Evolutionary conservation across 129 eudicot genomes (phyloP), one percentile per base, ranked within the genome.

Genomic region (Tagetes patula): DNA sequence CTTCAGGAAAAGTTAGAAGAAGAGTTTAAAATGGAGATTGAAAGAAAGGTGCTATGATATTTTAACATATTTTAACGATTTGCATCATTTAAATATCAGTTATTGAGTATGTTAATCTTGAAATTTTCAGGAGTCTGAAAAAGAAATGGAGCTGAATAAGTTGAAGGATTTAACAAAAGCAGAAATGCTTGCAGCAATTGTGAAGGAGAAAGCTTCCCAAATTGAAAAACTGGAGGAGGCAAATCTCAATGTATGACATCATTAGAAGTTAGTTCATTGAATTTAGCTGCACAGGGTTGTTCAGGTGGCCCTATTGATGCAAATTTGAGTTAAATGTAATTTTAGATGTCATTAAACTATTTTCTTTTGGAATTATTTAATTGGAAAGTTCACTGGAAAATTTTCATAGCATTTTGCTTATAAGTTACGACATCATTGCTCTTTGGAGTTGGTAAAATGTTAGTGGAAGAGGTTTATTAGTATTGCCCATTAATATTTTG

Each of bases 181-280:
- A 27, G 91, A 94, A 86, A 55, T 94, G 77, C 83, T 82, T 76
- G 95, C 96, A 27, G 85, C 96, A 76, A 83, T 94, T 82, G 91
- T 96, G 69, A 83, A 89, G 54, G 99, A 90, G 82, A 94, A 94
- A 76, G 96, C 99, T 61, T 85, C 96, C 13, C 96, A 87, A 83
- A 81, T 94, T 78, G 97, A 88, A 73, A 90, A 83, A 82, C 84
- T 90, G 94, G 86, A 86, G 34, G 99, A 94, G 82, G 97, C 99
- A 65, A 87, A 94, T 82, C 87, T 94, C 69, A 71, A 85, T 88
- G 99, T 94, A 94, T 41, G 85, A 31, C 68, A 37, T 66, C 45
- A 73, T 47, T 49, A 32, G 37, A 77, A 68, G 13, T 82, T 84
- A 42, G 38, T 56, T 83, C 47, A 50, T 37, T 54, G 48, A 58